phyloP scores from a whole-genome alignment of 805 yeast genomes.

The Lachancea waltii region DNA sequence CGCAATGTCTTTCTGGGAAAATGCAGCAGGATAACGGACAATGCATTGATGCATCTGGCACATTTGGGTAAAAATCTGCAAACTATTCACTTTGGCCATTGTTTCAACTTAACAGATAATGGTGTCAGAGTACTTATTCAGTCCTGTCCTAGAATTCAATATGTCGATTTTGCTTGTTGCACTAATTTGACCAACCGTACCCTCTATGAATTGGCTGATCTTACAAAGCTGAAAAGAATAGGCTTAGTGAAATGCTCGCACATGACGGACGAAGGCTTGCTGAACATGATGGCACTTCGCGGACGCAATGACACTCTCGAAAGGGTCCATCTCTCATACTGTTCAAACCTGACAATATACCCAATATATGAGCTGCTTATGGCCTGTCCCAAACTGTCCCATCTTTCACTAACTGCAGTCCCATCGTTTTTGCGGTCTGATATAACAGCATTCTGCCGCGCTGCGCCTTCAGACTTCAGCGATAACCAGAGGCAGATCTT shows the following conservation, averaged over 20 bases:
- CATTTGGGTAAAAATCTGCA: slow-evolving; percentile 73
- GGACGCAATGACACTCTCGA: slow-evolving; percentile 78
- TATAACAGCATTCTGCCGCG: slow-evolving; percentile 79
- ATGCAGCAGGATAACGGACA: slow-evolving; percentile 81
- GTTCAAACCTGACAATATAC: slow-evolving; percentile 68
- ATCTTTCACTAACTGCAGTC: slow-evolving; percentile 87
- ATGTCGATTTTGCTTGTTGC: slow-evolving; percentile 94
- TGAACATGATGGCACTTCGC: slow-evolving; percentile 57
- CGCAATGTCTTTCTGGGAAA: slow-evolving; percentile 86
- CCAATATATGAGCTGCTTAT: slow-evolving; percentile 72
- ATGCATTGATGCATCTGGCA: slow-evolving; percentile 64
- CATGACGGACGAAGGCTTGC: slow-evolving; percentile 79
- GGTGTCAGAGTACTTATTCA: slow-evolving; percentile 74
- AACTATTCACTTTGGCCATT: slow-evolving; percentile 90
- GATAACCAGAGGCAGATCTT: slow-evolving; percentile 78
- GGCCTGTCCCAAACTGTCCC: slow-evolving; percentile 82
- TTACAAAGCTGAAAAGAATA: slow-evolving; percentile 79
- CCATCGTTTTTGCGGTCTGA: slow-evolving; percentile 82
- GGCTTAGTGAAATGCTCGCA: slow-evolving; percentile 89
- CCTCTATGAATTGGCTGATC: slow-evolving; percentile 62
- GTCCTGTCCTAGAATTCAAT: slow-evolving; percentile 77
- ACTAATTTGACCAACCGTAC: slow-evolving; percentile 80
- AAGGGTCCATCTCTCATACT: slow-evolving; percentile 88
- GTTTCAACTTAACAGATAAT: slow-evolving; percentile 80
- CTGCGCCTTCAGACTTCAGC: slow-evolving; percentile 87